phyloP scores from a whole-genome alignment of 1,139 yeast genomes.

The Candida frijolesensis region DNA sequence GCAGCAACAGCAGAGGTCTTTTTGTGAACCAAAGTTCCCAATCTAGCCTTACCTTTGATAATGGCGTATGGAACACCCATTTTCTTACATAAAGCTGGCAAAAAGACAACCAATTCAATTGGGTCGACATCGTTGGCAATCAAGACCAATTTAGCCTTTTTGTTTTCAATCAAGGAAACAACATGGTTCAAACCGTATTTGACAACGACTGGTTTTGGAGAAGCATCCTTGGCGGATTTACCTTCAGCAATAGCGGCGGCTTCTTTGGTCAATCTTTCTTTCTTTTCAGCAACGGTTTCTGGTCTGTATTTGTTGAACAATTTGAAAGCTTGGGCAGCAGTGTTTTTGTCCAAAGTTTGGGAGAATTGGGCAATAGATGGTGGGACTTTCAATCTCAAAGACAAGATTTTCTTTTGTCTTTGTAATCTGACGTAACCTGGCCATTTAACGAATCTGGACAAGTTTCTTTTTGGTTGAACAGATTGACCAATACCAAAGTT shows the following conservation, averaged over 20 bases:
- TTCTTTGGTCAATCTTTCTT: conserved; percentile 97
- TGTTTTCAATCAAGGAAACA: conserved; percentile 94
- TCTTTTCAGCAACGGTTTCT: conserved; percentile 95
- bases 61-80: conserved; percentile 99
- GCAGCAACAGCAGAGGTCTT: conserved; percentile 98
- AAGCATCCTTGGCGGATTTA: conserved; percentile 91
- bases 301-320: conserved; percentile 98
- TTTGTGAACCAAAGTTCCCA: conserved; percentile 95
- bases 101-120: conserved; percentile 92
- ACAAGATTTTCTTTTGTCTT: conserved; percentile 95
- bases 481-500: conserved; percentile 96
- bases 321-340: conserved; percentile 95
- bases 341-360: conserved; percentile 94
- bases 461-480: conserved; percentile 93
- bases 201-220: conserved; percentile 93
- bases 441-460: conserved; percentile 96
- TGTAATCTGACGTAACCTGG: conserved; percentile 90
- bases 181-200: conserved; percentile 99
- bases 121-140: conserved; percentile 99
- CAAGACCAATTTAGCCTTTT: conserved; percentile 94
- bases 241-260: conserved; percentile 99
- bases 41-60: conserved; percentile 98
- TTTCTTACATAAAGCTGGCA: conserved; percentile 98
- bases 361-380: conserved; percentile 97
- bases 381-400: conserved; percentile 96